Evolutionary conservation across 257 asterid genomes (phyloP).

Genomic region (Paraleonurus japonicus): DNA sequence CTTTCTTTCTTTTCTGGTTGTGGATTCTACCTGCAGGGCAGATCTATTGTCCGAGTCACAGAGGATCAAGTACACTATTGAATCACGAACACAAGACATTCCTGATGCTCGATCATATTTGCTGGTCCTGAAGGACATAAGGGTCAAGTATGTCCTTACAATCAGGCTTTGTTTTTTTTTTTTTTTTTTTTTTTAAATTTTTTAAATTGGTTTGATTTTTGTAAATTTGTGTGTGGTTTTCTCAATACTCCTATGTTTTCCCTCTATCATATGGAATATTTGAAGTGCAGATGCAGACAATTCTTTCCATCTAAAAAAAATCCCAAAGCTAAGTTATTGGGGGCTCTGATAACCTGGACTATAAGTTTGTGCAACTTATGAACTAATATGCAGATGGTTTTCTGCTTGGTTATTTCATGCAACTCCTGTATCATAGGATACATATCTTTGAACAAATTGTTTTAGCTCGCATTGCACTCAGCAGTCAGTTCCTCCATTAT

Average conservation of each 20-base stretch:
- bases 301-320: neutral
- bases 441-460: neutral
- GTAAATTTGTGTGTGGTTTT: slow-evolving; percentile 7
- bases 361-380: slow-evolving; percentile 10
- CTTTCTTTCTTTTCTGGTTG: neutral
- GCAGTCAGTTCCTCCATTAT: slow-evolving; percentile 9
- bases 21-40: slow-evolving; percentile 57
- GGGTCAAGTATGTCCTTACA: slow-evolving; percentile 69
- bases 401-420: neutral
- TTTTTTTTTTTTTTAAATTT: neutral
- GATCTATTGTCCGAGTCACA: slow-evolving; percentile 81
- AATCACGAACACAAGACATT: slow-evolving; percentile 66
- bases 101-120: slow-evolving; percentile 91
- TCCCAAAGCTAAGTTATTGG: neutral
- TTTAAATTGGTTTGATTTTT: neutral
- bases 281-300: neutral
- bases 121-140: slow-evolving; percentile 72
- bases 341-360: slow-evolving; percentile 17
- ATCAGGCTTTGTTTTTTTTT: slow-evolving; percentile 15
- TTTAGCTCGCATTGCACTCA: slow-evolving; percentile 16
- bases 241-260: neutral
- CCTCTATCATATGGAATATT: neutral
- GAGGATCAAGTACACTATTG: slow-evolving; percentile 80
- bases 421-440: neutral
- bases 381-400: neutral